These are phyloP conservation scores for Leptodontidium sp. DNA, from an alignment of 2,329 filamentous ascomycete species.

Conservation along the genomic window DNA sequence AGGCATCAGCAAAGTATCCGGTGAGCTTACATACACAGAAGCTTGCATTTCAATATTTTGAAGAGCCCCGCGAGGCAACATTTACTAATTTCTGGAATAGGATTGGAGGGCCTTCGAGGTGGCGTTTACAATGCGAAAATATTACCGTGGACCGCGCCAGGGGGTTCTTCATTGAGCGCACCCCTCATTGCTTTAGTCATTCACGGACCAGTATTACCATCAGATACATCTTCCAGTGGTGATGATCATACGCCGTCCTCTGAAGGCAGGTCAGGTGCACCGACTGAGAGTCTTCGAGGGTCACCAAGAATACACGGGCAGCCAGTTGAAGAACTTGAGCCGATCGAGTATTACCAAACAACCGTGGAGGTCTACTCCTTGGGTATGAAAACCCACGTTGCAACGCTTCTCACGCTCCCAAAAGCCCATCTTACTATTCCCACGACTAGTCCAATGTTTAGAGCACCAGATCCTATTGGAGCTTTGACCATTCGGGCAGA, in stretches of 20 bases:
- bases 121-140: slow-evolving; percentile 85
- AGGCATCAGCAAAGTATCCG: slow-evolving; percentile 73
- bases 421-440: slow-evolving; percentile 66
- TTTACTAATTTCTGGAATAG: not conserved
- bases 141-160: slow-evolving; percentile 70
- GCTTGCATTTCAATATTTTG: no score
- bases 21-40: slow-evolving; percentile 39
- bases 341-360: slow-evolving; percentile 78
- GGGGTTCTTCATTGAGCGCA: slow-evolving; percentile 63
- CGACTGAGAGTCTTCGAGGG: slow-evolving; percentile 36
- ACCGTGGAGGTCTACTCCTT: slow-evolving; percentile 90
- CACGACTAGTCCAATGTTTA: slow-evolving; percentile 68
- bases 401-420: slow-evolving; percentile 77
- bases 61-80: no score
- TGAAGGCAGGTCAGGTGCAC: slow-evolving; percentile 34
- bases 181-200: slow-evolving; percentile 82
- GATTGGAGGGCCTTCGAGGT: slow-evolving; percentile 78
- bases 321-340: slow-evolving; percentile 46
- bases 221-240: slow-evolving; percentile 36
- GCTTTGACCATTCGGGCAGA: slow-evolving; percentile 78
- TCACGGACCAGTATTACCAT: slow-evolving; percentile 73
- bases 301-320: slow-evolving; percentile 50
- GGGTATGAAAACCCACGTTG: slow-evolving; percentile 73
- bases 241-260: slow-evolving; percentile 35
- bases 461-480: slow-evolving; percentile 74